Base-by-base conservation (phyloP, 352 stramenopile genomes). In the Pythium dissimile region DNA sequence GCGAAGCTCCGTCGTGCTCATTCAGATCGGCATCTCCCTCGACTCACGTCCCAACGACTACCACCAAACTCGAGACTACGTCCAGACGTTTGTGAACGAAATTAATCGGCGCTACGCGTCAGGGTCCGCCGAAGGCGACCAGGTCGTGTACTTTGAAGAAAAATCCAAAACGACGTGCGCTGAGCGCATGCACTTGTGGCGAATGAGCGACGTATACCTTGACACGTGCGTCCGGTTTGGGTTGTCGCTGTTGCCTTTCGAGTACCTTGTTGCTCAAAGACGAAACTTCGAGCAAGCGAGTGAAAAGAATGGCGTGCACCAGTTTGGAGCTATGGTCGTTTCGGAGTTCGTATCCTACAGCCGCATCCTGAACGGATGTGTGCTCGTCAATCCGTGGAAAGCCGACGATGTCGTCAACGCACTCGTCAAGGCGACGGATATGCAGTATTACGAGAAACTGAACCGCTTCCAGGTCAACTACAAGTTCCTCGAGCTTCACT, bases 381-480 rank as follows among this genome's bases (percentile, higher is more conserved):
- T 99, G 53, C 83, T 97, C 21, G 85, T 99, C 18, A 99, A 99
- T 67, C 97, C 97, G 10, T 99, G 96, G 95, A 98, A 98, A 69
- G 82, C 90, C 0, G 81, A 95, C 23, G 86, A 95, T 54, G 82
- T 97, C 43, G 84, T 89, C 18, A 71, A 58, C 31, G 75, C 80
- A 12, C 69, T 92, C 11, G 64, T 80, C 5, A 88, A 83, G 39
- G 79, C 76, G 1, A 83, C 71, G 1, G 68, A 81, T 28, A 92
- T 92, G 80, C 84, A 72, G 55, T 88, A 85, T 23, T 86, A 89
- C 45, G 82, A 92, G 35, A 89, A 86, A 28, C 67, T 81, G 43
- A 88, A 80, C 23, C 72, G 80, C 12, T 88, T 89, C 39, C 73
- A 78, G 32, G 46, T 91, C 21, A 92, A 95, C 61, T 85, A 86